A percentile compares a stretch with the other conserved stretches of the same genome.
These are phyloP conservation scores for Ceratocystis papillata DNA, from an alignment of 2,329 filamentous ascomycete genomes.

Conservation along the genomic window DNA sequence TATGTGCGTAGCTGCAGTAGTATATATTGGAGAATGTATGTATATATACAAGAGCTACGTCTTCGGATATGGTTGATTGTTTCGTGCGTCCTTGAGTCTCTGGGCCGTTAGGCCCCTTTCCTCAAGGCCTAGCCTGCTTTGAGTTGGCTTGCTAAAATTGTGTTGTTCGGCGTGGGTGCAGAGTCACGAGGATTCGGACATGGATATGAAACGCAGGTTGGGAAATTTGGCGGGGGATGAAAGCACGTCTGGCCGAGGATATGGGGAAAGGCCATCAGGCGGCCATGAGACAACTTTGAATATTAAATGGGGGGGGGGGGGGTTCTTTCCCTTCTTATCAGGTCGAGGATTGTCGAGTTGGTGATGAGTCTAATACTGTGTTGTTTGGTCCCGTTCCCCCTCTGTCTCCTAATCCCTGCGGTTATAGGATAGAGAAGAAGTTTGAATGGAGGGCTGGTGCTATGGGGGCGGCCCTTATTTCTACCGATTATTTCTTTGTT, in stretches of 20 bases:
- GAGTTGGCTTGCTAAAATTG: background rate
- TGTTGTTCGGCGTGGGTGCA: background rate
- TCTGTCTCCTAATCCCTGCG: background rate
- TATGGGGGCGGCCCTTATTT: background rate
- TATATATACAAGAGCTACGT: background rate
- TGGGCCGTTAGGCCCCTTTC: background rate
- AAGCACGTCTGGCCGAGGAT: background rate
- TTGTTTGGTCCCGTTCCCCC: background rate
- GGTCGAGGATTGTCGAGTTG: slow-evolving; percentile 1
- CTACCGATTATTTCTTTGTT: background rate
- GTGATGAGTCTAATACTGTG: background rate
- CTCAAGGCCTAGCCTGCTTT: background rate
- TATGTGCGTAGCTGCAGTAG: background rate
- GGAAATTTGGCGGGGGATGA: background rate
- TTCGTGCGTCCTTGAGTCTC: background rate
- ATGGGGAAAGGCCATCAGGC: slow-evolving; percentile 7
- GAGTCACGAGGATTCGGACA: slow-evolving; percentile 4
- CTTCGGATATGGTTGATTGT: background rate
- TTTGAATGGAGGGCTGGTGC: background rate
- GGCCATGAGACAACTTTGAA: slow-evolving; percentile 1
- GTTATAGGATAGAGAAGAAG: background rate
- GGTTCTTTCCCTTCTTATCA: background rate
- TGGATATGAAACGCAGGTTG: slow-evolving; percentile 9
- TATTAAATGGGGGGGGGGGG: background rate
- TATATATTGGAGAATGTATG: background rate